Percentiles rank a stretch among this genome's conserved stretches.
phyloP scores from a whole-genome alignment of 2,329 filamentous ascomycete species.

The Trichophyton mentagrophytes region DNA sequence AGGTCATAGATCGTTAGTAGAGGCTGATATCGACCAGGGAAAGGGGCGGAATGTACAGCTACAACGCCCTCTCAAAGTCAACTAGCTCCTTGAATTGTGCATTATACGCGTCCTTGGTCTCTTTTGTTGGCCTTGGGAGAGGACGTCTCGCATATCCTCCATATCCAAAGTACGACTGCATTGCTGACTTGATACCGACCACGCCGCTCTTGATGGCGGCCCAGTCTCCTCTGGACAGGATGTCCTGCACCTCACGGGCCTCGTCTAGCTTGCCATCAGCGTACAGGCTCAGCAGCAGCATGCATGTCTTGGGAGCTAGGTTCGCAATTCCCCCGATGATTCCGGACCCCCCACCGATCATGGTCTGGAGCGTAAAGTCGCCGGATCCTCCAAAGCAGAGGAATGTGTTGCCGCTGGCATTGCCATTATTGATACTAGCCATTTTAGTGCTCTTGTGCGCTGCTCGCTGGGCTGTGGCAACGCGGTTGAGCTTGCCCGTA shows the following conservation, averaged over 20 bases:
- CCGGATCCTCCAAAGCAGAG: conserved; percentile 60
- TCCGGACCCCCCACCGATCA: conserved; percentile 57
- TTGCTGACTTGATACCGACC: conserved; percentile 53
- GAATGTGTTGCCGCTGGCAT: conserved; percentile 32
- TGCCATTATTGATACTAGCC: not conserved
- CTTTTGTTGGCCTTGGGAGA: conserved; percentile 41
- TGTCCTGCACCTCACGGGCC: conserved; percentile 51
- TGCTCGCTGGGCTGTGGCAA: conserved; percentile 26
- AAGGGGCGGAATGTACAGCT: not conserved
- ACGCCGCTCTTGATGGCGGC: conserved; percentile 56
- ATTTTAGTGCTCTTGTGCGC: not conserved
- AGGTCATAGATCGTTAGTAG: not conserved
- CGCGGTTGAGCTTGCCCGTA: conserved; percentile 76
- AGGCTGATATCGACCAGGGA: not conserved
- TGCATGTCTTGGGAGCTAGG: conserved; percentile 53
- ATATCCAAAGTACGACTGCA: conserved; percentile 52
- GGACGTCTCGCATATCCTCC: conserved; percentile 50
- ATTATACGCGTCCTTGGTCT: conserved; percentile 92
- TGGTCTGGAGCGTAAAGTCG: conserved; percentile 59
- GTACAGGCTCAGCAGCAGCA: conserved; percentile 48
- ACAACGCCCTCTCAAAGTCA: conserved; percentile 13
- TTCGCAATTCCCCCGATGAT: conserved; percentile 62
- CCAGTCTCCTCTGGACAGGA: conserved; percentile 57
- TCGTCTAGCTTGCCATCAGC: conserved; percentile 46
- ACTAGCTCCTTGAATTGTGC: conserved; percentile 63